These are phyloP conservation scores for Talaromyces sp. DNA, from an alignment of 2,329 filamentous ascomycete genomes.

Conservation along the genomic window DNA sequence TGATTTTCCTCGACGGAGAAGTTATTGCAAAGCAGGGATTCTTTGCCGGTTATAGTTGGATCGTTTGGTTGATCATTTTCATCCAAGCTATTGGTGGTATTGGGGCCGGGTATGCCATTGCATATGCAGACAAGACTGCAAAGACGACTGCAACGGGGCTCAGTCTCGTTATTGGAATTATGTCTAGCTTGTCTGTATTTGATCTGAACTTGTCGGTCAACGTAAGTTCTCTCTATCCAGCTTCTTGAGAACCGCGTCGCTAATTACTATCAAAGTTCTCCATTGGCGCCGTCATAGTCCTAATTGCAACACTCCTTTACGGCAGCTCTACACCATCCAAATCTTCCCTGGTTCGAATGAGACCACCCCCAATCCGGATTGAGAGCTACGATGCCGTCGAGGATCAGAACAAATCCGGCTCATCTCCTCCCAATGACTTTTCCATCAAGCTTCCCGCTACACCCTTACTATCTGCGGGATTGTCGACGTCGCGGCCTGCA, in stretches of 20 bases:
- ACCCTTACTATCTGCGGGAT: constrained; percentile 41
- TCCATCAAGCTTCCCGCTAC: constrained; percentile 44
- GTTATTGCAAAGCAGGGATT: constrained; percentile 81
- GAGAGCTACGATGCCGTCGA: constrained; percentile 72
- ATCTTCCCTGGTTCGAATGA: constrained; percentile 42
- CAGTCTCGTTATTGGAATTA: constrained; percentile 79
- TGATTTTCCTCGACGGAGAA: constrained; percentile 79
- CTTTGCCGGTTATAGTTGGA: constrained; percentile 88
- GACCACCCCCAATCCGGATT: constrained; percentile 50
- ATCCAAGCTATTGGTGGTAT: constrained; percentile 82
- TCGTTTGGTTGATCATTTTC: constrained; percentile 79
- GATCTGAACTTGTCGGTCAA: constrained; percentile 66
- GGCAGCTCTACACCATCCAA: constrained; percentile 48
- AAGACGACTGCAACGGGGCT: constrained; percentile 93
- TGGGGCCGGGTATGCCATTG: constrained; percentile 74
- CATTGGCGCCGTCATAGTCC: constrained; percentile 70
- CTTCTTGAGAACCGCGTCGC: neutral
- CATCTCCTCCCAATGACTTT: constrained; percentile 38
- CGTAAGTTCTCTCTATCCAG: constrained; percentile 51
- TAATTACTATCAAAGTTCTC: constrained; percentile 62
- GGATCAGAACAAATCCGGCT: constrained; percentile 35
- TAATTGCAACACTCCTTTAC: constrained; percentile 82
- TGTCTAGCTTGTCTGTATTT: constrained; percentile 83
- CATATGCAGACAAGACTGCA: constrained; percentile 80
- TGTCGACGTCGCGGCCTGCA: constrained; percentile 51